A percentile compares a stretch with the other conserved stretches of the same genome.
These are phyloP conservation scores for Colletotrichum sp. DNA, from an alignment of 2,329 filamentous ascomycete genomes.

Conservation along the genomic window DNA sequence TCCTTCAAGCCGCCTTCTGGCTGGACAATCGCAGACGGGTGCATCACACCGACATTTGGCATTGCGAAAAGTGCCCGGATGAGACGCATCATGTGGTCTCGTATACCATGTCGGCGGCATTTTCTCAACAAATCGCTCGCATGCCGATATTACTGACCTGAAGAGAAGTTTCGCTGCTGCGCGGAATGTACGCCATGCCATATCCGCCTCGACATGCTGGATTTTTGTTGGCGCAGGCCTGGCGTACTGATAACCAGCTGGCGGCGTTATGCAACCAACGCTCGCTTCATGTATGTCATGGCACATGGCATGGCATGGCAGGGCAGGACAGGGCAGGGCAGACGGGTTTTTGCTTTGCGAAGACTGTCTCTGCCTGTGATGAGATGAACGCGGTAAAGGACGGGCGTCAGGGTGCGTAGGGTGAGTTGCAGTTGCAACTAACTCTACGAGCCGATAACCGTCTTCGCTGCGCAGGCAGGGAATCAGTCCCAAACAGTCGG, in stretches of 20 bases:
- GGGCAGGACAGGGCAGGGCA: neutral
- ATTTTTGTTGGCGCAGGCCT: neutral
- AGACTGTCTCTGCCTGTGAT: neutral
- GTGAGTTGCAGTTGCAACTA: neutral
- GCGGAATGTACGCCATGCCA: neutral
- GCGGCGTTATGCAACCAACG: neutral
- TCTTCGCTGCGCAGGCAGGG: neutral
- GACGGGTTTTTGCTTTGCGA: neutral
- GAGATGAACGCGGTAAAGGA: neutral
- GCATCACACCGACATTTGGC: conserved; percentile 21
- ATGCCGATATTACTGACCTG: neutral
- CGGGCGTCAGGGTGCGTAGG: neutral
- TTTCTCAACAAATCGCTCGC: neutral
- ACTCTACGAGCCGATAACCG: neutral
- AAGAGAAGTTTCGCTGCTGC: neutral
- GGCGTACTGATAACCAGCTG: neutral
- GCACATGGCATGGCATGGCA: conserved; percentile 2
- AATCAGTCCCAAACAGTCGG: neutral
- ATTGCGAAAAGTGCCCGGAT: neutral
- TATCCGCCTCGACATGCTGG: neutral
- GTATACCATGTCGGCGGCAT: neutral
- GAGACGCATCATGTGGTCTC: conserved; percentile 7
- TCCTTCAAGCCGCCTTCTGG: neutral
- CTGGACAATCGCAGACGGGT: neutral
- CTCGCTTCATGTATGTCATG: conserved; percentile 19